These are phyloP conservation scores for Rauvolfia tetraphylla DNA, from an alignment of 257 asterid genomes.

Conservation along the genomic window DNA sequence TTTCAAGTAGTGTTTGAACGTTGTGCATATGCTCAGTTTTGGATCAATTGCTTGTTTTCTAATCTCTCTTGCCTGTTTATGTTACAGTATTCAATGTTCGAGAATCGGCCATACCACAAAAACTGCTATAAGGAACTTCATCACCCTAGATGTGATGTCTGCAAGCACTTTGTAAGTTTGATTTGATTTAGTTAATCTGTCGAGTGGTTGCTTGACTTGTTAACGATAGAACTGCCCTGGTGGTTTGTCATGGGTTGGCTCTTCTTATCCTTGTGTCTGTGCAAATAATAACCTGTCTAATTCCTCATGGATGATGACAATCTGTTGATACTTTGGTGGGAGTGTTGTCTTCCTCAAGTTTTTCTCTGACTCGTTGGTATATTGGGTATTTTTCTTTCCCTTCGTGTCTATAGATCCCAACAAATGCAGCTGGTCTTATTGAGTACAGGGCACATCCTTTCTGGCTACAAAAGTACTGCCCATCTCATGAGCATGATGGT, in stretches of 20 bases:
- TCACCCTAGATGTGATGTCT: conserved; percentile 98
- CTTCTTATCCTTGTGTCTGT: background rate
- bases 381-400: conserved; percentile 5
- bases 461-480: conserved; percentile 98
- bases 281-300: background rate
- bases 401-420: conserved; percentile 60
- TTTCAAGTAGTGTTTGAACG: background rate
- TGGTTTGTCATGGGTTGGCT: background rate
- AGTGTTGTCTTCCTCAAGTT: background rate
- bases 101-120: conserved; percentile 82
- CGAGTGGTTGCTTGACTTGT: background rate
- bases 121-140: conserved; percentile 86
- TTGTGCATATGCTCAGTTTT: background rate
- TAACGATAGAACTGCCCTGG: background rate
- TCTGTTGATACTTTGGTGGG: background rate
- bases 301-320: background rate
- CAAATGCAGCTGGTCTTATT: conserved; percentile 78
- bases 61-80: conserved; percentile 5
- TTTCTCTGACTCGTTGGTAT: conserved; percentile 11
- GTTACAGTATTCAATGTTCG: conserved; percentile 85
- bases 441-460: conserved; percentile 99
- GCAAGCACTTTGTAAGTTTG: conserved; percentile 79
- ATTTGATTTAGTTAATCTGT: background rate
- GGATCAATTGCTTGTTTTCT: background rate
- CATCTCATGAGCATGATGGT: conserved; percentile 85